phyloP scores from a whole-genome alignment of 2,329 filamentous ascomycete species.

The Phyllachora maydis region DNA sequence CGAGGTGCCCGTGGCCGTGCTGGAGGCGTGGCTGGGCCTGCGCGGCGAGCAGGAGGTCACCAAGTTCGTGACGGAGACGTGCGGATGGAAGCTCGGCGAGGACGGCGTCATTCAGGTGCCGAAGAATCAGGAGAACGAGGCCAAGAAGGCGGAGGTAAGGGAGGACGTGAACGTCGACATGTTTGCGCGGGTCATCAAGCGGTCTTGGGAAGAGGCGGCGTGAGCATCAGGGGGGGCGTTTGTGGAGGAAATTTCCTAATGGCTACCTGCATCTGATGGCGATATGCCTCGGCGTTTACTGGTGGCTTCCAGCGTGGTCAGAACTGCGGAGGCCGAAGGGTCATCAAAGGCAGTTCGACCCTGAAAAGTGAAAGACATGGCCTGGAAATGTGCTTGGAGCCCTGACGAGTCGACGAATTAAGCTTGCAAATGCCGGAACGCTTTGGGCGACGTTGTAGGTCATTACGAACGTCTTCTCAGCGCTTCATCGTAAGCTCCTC shows the following conservation, averaged over 20 bases:
- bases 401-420: no score
- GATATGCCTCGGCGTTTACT: no score
- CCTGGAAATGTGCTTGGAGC: no score
- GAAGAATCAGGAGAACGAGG: constrained; percentile 92
- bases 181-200: constrained; percentile 59
- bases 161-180: constrained; percentile 89
- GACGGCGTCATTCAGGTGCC: constrained; percentile 53
- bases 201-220: constrained; percentile 69
- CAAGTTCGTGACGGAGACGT: constrained; percentile 70
- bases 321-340: no score
- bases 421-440: no score
- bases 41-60: constrained; percentile 39
- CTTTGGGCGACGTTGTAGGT: background rate
- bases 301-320: no score
- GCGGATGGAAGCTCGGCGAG: constrained; percentile 63
- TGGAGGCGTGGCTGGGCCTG: constrained; percentile 61
- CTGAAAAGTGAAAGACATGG: no score
- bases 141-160: constrained; percentile 81
- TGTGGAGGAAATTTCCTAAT: no score
- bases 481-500: constrained; percentile 41
- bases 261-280: no score
- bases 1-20: constrained; percentile 44
- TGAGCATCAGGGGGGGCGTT: no score
- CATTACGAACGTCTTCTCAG: constrained; percentile 9
- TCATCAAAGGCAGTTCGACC: no score